Conservation (phyloP, 2,329 filamentous ascomycete species). For the Venturia oleaginea region DNA sequence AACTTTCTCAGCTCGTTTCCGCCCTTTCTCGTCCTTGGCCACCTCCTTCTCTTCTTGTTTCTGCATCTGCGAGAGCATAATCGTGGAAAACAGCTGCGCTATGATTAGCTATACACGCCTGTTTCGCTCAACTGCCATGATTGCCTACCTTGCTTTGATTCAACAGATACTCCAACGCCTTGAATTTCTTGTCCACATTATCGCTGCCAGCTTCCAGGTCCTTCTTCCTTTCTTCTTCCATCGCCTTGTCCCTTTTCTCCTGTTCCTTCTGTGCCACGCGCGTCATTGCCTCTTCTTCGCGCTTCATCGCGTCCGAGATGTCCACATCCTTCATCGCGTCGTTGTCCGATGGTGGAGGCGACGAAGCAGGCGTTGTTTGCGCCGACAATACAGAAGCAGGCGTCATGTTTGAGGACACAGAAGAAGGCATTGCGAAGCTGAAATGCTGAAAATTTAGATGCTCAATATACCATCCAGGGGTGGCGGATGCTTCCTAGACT, state of each 20-base stretch:
- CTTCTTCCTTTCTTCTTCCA: constrained; percentile 37
- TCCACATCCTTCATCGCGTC: neutral
- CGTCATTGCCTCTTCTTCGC: constrained; percentile 38
- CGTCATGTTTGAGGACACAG: constrained; percentile 8
- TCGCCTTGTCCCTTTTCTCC: constrained; percentile 33
- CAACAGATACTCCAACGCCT: constrained; percentile 42
- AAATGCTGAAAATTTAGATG: neutral
- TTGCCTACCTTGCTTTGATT: constrained; percentile 39
- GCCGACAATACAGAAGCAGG: neutral
- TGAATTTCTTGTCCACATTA: constrained; percentile 41
- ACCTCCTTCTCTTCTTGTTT: constrained; percentile 40
- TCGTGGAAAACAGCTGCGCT: constrained; percentile 36
- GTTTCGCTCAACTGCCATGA: too few species aligned
- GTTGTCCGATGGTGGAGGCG: constrained; percentile 12
- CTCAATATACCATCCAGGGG: neutral
- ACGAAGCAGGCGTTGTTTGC: constrained; percentile 12
- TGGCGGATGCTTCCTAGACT: neutral
- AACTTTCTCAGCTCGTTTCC: constrained; percentile 35
- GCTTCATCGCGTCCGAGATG: constrained; percentile 30
- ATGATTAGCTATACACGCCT: neutral
- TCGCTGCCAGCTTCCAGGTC: constrained; percentile 38
- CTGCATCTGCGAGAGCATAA: constrained; percentile 46
- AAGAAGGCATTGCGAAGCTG: neutral
- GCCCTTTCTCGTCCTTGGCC: constrained; percentile 35
- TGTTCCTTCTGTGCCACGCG: constrained; percentile 34